These are phyloP conservation scores for Nepenthes gracilis DNA, from an alignment of 148 eudicot species.

Conservation along the genomic window DNA sequence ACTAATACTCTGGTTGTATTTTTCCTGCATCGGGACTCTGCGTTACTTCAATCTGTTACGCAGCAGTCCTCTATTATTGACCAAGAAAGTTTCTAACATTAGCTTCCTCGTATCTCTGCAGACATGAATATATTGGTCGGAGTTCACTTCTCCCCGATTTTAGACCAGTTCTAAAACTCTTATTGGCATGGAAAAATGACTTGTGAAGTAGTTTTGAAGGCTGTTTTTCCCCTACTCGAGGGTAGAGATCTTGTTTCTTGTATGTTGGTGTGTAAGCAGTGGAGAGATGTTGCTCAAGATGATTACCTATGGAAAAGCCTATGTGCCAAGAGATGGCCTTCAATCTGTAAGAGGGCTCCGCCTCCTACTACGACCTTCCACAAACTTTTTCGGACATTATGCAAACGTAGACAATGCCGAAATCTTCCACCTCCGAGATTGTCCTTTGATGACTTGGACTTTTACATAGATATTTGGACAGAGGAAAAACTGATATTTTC, in stretches of 20 bases:
- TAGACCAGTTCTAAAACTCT: too few species aligned
- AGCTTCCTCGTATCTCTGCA: too few species aligned
- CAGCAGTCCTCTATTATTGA: too few species aligned
- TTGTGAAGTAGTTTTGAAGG: conserved; percentile 49
- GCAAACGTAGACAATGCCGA: conserved; percentile 37
- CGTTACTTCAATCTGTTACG: too few species aligned
- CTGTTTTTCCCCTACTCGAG: conserved; percentile 66
- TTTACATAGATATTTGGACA: conserved; percentile 83
- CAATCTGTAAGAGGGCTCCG: conserved; percentile 47
- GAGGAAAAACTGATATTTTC: conserved; percentile 54
- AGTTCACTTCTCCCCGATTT: too few species aligned
- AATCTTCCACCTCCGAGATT: conserved; percentile 58
- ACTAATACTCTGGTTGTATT: too few species aligned
- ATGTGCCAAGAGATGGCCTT: conserved; percentile 86
- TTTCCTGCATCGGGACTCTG: too few species aligned
- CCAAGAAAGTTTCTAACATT: too few species aligned
- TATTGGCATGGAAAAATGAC: conserved; percentile 21
- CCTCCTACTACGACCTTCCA: conserved; percentile 38
- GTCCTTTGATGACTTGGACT: conserved; percentile 64
- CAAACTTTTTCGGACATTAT: conserved; percentile 48
- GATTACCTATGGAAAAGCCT: conserved; percentile 86
- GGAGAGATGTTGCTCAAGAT: conserved; percentile 68
- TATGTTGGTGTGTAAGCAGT: conserved; percentile 64
- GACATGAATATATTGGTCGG: too few species aligned
- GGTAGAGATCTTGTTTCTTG: conserved; percentile 78